Conservation (phyloP, 1,284 basidiomycete genomes). For the Melampsora americana region DNA sequence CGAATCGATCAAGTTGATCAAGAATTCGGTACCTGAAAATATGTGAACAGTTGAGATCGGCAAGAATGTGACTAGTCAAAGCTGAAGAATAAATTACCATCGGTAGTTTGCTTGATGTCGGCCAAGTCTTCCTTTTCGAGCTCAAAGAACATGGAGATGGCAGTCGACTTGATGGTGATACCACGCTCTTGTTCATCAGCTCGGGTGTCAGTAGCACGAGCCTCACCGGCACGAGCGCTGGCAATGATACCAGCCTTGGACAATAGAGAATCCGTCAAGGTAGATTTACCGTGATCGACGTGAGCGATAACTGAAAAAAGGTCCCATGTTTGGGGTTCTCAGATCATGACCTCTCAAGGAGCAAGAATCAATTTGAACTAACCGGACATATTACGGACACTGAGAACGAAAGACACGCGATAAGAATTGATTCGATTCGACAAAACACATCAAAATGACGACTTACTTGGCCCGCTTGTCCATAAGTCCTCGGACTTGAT, state of each 20-base stretch:
- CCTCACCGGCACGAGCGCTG: constrained; percentile 86
- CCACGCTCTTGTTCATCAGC: constrained; percentile 99
- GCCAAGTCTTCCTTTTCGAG: constrained; percentile 81
- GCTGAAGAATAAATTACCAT: constrained; percentile 59
- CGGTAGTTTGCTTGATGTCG: constrained; percentile 88
- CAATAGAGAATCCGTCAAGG: constrained; percentile 96
- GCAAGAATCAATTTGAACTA: background rate
- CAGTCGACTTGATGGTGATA: constrained; percentile 99
- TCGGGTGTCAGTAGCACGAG: constrained; percentile 96
- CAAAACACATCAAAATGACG: background rate
- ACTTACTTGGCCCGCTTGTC: constrained; percentile 46
- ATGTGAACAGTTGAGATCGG: constrained; percentile 45
- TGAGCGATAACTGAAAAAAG: constrained; percentile 52
- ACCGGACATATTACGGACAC: constrained; percentile 45
- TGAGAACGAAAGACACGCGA: constrained; percentile 45
- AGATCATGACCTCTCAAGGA: background rate
- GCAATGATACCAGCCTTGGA: constrained; percentile 99
- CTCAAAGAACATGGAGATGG: constrained; percentile 99
- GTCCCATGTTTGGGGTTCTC: background rate
- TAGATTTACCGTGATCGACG: constrained; percentile 99
- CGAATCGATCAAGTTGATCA: constrained; percentile 99
- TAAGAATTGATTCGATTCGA: background rate
- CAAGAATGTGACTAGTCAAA: constrained; percentile 11
- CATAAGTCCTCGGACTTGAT: constrained; percentile 44
- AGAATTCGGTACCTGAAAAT: constrained; percentile 79